Evolutionary conservation across 805 yeast genomes (phyloP).

Genomic region (Kazachstania bromeliacearum): DNA sequence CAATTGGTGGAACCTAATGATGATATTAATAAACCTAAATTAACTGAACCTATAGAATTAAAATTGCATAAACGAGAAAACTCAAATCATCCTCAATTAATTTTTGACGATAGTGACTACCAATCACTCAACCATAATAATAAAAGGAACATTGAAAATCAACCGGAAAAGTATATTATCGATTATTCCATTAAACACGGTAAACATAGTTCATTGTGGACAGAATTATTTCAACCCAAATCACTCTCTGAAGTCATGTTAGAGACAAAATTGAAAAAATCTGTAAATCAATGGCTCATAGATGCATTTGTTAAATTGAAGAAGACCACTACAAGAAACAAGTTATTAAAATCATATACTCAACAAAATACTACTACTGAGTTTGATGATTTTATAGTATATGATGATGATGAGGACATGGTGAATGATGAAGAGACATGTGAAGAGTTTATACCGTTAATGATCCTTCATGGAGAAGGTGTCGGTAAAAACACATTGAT

Average conservation of each 20-base stretch:
- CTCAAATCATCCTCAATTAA: neutral
- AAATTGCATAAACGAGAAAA: neutral
- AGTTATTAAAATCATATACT: constrained; percentile 20
- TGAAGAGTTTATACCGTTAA: constrained; percentile 45
- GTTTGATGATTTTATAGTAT: constrained; percentile 29
- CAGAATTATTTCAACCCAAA: constrained; percentile 25
- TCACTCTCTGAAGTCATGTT: constrained; percentile 24
- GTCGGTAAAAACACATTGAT: constrained; percentile 72
- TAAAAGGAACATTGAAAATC: neutral
- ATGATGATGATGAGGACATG: constrained; percentile 14
- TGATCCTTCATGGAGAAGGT: constrained; percentile 64
- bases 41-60: neutral
- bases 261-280: constrained; percentile 14
- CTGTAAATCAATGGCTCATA: constrained; percentile 26
- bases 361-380: constrained; percentile 17
- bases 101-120: constrained; percentile 12
- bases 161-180: neutral
- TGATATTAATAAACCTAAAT: neutral
- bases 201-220: constrained; percentile 19
- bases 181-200: constrained; percentile 1
- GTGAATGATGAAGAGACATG: constrained; percentile 2
- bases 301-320: constrained; percentile 29
- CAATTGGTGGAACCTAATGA: constrained; percentile 12
- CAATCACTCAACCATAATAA: constrained; percentile 9
- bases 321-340: constrained; percentile 28